Conservation (phyloP, 208 protist species). For the Trypanosomatidae sp. region DNA sequence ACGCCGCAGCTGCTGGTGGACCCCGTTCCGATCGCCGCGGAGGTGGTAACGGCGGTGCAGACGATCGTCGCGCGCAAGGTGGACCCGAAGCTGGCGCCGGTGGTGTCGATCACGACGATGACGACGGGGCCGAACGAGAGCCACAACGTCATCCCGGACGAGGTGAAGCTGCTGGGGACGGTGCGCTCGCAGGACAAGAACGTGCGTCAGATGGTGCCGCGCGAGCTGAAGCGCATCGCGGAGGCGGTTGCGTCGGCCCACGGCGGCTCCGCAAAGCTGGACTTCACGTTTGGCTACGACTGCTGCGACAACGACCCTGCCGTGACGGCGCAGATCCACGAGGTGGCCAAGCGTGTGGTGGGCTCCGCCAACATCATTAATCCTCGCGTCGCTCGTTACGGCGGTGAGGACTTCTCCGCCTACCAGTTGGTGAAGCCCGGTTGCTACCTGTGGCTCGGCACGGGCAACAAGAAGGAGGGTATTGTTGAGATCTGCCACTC, state of each 20-base stretch:
- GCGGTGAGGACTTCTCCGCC: conserved; percentile 60
- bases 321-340: conserved; percentile 42
- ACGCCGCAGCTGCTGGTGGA: conserved; percentile 56
- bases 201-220: conserved; percentile 35
- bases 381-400: conserved; percentile 20
- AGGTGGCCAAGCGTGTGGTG: conserved; percentile 32
- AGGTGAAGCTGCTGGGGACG: conserved; percentile 44
- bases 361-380: conserved; percentile 31
- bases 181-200: conserved; percentile 43
- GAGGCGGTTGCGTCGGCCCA: conserved; percentile 43
- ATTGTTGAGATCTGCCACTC: conserved; percentile 39
- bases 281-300: conserved; percentile 53
- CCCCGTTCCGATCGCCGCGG: conserved; percentile 60
- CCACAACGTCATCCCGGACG: conserved; percentile 62
- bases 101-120: conserved; percentile 40
- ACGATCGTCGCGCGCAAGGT: conserved; percentile 6
- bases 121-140: conserved; percentile 34
- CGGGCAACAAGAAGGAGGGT: conserved; percentile 31
- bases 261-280: conserved; percentile 34
- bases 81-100: conserved; percentile 20
- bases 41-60: too few relatives aligned
- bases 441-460: conserved; percentile 45
- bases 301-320: conserved; percentile 61
- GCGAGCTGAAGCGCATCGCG: conserved; percentile 47
- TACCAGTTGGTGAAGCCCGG: conserved; percentile 39